phyloP scores from a whole-genome alignment of 2,329 filamentous ascomycete species.

The Biscogniauxia sp. region DNA sequence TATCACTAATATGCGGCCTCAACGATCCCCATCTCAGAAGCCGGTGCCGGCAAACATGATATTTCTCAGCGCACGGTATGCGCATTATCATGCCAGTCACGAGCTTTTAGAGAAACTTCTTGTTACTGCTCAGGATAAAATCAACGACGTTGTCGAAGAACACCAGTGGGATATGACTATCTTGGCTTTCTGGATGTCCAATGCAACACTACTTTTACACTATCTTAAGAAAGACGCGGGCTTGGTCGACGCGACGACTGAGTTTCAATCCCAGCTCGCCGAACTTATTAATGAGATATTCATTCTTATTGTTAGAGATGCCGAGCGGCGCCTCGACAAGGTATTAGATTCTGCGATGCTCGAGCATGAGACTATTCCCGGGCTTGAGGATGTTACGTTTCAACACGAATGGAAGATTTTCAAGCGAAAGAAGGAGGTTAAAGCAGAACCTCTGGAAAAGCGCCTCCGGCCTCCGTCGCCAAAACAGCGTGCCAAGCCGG shows the following conservation, averaged over 20 bases:
- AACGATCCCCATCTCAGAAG: constrained; percentile 93
- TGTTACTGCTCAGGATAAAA: constrained; percentile 86
- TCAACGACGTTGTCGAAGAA: constrained; percentile 92
- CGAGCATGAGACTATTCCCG: constrained; percentile 96
- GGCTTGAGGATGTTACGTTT: constrained; percentile 94
- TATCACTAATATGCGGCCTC: constrained; percentile 97
- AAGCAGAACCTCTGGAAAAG: constrained; percentile 87
- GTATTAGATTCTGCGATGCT: constrained; percentile 91
- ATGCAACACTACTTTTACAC: constrained; percentile 90
- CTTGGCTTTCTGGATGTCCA: constrained; percentile 97
- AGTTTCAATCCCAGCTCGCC: constrained; percentile 89
- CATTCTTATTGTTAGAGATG: constrained; percentile 93
- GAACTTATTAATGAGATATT: constrained; percentile 98
- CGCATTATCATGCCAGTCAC: constrained; percentile 88
- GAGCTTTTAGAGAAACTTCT: constrained; percentile 81
- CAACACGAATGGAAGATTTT: constrained; percentile 99
- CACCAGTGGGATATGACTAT: constrained; percentile 99
- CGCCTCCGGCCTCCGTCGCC: constrained; percentile 89
- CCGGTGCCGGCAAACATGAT: constrained; percentile 96
- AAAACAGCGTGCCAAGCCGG: constrained; percentile 85
- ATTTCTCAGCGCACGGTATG: constrained; percentile 92
- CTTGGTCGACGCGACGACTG: constrained; percentile 73
- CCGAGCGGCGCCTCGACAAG: constrained; percentile 93
- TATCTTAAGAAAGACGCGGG: constrained; percentile 94
- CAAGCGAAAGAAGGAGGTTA: constrained; percentile 84